Conservation (phyloP, 108 stramenopile genomes). For the Conticribra guillardii region DNA sequence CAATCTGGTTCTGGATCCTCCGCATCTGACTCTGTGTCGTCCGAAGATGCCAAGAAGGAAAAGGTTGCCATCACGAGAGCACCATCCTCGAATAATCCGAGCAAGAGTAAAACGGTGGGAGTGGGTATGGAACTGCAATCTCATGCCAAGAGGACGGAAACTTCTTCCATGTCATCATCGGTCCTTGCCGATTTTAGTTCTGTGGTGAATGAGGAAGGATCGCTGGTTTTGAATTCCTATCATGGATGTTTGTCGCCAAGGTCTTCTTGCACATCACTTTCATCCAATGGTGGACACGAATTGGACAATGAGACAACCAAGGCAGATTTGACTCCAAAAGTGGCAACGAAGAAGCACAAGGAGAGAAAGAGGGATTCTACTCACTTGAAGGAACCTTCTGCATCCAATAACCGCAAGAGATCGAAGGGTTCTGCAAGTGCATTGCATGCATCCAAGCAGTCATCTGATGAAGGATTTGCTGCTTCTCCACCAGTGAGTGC, state of each 20-base stretch:
- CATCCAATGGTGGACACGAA: constrained; percentile 17
- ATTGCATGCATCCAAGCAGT: neutral
- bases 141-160: constrained; percentile 40
- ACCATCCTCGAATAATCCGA: constrained; percentile 1
- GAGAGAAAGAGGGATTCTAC: constrained; percentile 27
- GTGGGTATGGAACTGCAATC: constrained; percentile 32
- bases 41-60: constrained; percentile 39
- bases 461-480: constrained; percentile 9
- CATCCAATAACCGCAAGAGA: constrained; percentile 14
- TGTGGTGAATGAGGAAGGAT: constrained; percentile 39
- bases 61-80: constrained; percentile 27
- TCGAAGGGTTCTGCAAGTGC: neutral
- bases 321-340: neutral
- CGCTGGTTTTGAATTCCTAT: constrained; percentile 11
- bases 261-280: constrained; percentile 31
- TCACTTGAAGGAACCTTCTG: neutral
- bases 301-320: constrained; percentile 12
- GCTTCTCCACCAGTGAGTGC: constrained; percentile 8
- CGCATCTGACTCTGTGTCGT: constrained; percentile 46
- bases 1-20: constrained; percentile 41
- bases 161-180: constrained; percentile 50
- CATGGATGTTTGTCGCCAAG: constrained; percentile 30
- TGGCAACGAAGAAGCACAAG: neutral
- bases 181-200: constrained; percentile 54
- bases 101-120: constrained; percentile 3